Evolutionary conservation across 257 asterid species (phyloP).

Genomic region (Solanum sitiens): DNA sequence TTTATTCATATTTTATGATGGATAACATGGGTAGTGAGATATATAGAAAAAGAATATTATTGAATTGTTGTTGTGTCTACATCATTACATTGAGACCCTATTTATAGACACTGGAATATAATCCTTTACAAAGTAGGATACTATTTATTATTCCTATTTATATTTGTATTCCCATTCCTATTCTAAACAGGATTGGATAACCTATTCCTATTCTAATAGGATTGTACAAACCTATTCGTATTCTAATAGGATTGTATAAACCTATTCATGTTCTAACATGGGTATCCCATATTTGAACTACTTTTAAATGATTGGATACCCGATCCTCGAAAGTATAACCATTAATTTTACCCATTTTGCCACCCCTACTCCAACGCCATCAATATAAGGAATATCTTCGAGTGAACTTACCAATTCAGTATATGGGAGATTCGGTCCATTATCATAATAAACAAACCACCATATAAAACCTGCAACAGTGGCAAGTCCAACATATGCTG

Average conservation of each 20-base stretch:
- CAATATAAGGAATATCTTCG: not conserved
- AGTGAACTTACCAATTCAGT: slow-evolving; percentile 60
- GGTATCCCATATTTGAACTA: not conserved
- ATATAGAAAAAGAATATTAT: no score
- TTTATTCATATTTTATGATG: not conserved
- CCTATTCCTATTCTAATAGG: not conserved
- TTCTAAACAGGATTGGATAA: not conserved
- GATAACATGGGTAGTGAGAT: not conserved
- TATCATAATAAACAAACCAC: slow-evolving; percentile 86
- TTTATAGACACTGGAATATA: not conserved
- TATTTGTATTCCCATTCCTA: not conserved
- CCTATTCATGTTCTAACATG: not conserved
- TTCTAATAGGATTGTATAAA: not conserved
- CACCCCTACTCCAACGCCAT: not conserved
- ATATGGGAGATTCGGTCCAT: slow-evolving; percentile 83
- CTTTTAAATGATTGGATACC: not conserved
- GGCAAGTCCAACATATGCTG: slow-evolving; percentile 98
- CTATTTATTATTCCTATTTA: not conserved
- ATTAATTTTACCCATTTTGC: not conserved
- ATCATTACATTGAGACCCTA: not conserved
- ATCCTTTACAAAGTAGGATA: not conserved
- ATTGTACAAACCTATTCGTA: not conserved
- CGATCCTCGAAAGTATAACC: not conserved
- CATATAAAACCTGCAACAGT: slow-evolving; percentile 97
- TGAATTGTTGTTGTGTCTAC: not conserved